Conservation (phyloP, 441 rosid species). For the Adansonia madagascariensis region DNA sequence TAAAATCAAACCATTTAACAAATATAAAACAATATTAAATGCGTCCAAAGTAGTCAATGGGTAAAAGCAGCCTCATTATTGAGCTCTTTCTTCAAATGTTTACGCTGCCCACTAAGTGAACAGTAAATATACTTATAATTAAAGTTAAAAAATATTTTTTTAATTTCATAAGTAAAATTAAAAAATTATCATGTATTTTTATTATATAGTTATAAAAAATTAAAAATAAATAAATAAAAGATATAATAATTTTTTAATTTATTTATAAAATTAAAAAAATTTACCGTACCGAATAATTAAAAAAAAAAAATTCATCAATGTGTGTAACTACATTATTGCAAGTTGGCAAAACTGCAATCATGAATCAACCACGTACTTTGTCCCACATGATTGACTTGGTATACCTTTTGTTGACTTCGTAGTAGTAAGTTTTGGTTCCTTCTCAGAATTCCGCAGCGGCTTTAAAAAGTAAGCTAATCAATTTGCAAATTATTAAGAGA, state of each 20-base stretch:
- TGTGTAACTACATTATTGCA: neutral
- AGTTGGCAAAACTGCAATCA: neutral
- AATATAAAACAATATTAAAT: neutral
- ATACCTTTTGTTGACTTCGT: neutral
- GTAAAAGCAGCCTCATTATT: neutral
- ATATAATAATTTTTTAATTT: too few relatives aligned
- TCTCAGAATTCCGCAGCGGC: neutral
- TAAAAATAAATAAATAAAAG: too few relatives aligned
- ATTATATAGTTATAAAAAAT: too few relatives aligned
- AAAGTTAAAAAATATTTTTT: neutral
- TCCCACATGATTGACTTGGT: neutral
- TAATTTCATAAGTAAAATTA: too few relatives aligned
- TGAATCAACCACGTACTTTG: neutral
- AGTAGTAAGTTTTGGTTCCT: neutral
- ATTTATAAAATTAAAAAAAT: too few relatives aligned
- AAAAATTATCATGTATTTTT: too few relatives aligned
- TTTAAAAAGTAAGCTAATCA: neutral
- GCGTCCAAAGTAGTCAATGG: neutral
- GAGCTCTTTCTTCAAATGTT: neutral
- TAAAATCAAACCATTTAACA: too few relatives aligned
- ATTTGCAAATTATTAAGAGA: neutral
- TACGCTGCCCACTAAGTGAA: neutral
- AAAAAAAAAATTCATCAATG: too few relatives aligned
- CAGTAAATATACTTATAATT: neutral
- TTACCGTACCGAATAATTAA: too few relatives aligned